Evolutionary conservation across 768 basidiomycete species (phyloP).

Genomic region (Pisolithus sp.): DNA sequence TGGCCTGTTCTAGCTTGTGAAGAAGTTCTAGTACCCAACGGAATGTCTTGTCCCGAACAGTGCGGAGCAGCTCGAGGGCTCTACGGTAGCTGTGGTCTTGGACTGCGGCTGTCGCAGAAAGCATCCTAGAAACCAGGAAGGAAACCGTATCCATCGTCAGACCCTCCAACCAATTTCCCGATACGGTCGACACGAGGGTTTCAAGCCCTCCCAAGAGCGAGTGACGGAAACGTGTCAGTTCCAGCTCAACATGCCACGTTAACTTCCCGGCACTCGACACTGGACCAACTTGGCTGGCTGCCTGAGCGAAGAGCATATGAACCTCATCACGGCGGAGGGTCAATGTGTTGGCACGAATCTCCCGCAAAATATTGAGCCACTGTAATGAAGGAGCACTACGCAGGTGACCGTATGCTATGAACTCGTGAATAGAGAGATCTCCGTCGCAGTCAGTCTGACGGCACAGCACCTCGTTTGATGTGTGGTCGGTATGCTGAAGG

Average conservation of each 20-base stretch:
- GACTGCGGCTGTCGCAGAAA: neutral
- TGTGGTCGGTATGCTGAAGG: neutral
- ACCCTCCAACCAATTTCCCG: slow-evolving; percentile 32
- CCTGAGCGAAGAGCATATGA: slow-evolving; percentile 32
- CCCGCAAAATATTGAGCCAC: slow-evolving; percentile 40
- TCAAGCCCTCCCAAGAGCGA: slow-evolving; percentile 28
- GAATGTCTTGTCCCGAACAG: slow-evolving; percentile 21
- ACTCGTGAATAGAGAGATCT: slow-evolving; percentile 36
- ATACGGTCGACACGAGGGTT: slow-evolving; percentile 23
- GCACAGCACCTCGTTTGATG: slow-evolving; percentile 21
- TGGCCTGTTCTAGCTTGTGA: slow-evolving; percentile 8
- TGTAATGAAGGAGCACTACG: slow-evolving; percentile 36
- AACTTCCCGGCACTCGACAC: neutral
- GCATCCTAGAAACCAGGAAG: slow-evolving; percentile 16
- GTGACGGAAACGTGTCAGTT: slow-evolving; percentile 22
- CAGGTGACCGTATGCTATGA: slow-evolving; percentile 32
- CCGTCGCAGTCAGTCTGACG: slow-evolving; percentile 31
- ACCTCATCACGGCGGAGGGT: slow-evolving; percentile 33
- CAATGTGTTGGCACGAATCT: slow-evolving; percentile 29
- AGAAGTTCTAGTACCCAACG: slow-evolving; percentile 28
- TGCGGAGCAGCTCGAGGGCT: slow-evolving; percentile 19
- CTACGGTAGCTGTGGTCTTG: neutral
- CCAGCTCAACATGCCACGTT: slow-evolving; percentile 30
- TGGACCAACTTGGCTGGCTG: slow-evolving; percentile 29
- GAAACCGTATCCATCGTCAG: slow-evolving; percentile 22